Conservation (phyloP, 176 grass and related monocot species). For the Avena eriantha region DNA sequence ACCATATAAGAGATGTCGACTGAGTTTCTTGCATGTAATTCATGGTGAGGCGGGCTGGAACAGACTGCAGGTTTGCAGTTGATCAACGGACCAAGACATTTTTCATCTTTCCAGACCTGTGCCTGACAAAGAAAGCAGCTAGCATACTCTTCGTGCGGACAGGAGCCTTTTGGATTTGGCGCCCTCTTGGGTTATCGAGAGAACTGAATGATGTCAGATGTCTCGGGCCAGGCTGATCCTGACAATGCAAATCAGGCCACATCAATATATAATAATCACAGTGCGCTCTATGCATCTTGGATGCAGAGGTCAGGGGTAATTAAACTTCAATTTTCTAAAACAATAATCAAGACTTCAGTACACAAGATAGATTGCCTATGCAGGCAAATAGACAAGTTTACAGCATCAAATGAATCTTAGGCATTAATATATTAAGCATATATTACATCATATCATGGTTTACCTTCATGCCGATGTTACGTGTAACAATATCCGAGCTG, state of each 20-base stretch:
- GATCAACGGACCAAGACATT: constrained; percentile 71
- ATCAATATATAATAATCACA: background rate
- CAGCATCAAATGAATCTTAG: constrained; percentile 25
- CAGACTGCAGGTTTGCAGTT: constrained; percentile 29
- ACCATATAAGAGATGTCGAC: constrained; percentile 28
- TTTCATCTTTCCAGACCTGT: constrained; percentile 74
- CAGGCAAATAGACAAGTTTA: background rate
- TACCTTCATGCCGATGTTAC: constrained; percentile 59
- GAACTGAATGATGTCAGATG: constrained; percentile 67
- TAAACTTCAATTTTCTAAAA: background rate
- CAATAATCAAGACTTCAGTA: background rate
- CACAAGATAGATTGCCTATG: background rate
- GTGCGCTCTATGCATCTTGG: background rate
- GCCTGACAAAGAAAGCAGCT: constrained; percentile 82
- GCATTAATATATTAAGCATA: constrained; percentile 4
- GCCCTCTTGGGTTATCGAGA: constrained; percentile 65
- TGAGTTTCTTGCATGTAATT: constrained; percentile 34
- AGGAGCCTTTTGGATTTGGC: constrained; percentile 71
- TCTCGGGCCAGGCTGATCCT: constrained; percentile 59
- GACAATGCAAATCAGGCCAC: constrained; percentile 42
- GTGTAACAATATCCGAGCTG: constrained; percentile 40
- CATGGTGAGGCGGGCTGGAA: constrained; percentile 7
- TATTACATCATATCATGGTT: constrained; percentile 30
- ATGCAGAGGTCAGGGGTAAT: background rate
- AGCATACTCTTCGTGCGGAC: constrained; percentile 77